Evolutionary conservation across 768 basidiomycete genomes (phyloP).

Genomic region (Wakefieldia striispora): DNA sequence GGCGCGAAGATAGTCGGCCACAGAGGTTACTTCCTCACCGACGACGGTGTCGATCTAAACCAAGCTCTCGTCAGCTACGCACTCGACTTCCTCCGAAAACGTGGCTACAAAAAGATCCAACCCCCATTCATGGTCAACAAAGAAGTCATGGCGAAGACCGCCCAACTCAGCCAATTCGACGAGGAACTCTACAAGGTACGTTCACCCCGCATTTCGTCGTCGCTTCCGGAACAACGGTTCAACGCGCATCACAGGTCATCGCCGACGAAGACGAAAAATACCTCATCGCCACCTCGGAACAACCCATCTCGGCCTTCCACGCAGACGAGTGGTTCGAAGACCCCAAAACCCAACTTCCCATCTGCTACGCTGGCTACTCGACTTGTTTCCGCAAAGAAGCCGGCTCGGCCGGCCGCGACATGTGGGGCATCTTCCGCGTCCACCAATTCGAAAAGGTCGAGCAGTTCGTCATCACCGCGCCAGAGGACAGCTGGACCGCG

Average conservation of each 20-base stretch:
- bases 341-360: constrained; percentile 88
- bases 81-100: constrained; percentile 83
- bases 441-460: constrained; percentile 99
- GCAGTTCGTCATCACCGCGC: constrained; percentile 93
- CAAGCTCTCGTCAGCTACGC: constrained; percentile 95
- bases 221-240: background rate
- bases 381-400: constrained; percentile 99
- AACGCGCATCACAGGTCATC: constrained; percentile 54
- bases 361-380: constrained; percentile 84
- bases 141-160: constrained; percentile 95
- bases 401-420: constrained; percentile 94
- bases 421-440: constrained; percentile 99
- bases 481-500: constrained; percentile 92
- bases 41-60: constrained; percentile 96
- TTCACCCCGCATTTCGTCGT: background rate
- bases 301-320: constrained; percentile 95
- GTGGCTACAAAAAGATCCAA: constrained; percentile 89
- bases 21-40: constrained; percentile 93
- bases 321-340: constrained; percentile 97
- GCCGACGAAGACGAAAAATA: constrained; percentile 95
- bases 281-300: constrained; percentile 97
- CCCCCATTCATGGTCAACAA: constrained; percentile 99
- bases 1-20: constrained; percentile 93
- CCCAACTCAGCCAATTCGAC: constrained; percentile 97
- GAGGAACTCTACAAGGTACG: constrained; percentile 94